phyloP scores from a whole-genome alignment of 331 rosid genomes.

The Stylosanthes scabra region DNA sequence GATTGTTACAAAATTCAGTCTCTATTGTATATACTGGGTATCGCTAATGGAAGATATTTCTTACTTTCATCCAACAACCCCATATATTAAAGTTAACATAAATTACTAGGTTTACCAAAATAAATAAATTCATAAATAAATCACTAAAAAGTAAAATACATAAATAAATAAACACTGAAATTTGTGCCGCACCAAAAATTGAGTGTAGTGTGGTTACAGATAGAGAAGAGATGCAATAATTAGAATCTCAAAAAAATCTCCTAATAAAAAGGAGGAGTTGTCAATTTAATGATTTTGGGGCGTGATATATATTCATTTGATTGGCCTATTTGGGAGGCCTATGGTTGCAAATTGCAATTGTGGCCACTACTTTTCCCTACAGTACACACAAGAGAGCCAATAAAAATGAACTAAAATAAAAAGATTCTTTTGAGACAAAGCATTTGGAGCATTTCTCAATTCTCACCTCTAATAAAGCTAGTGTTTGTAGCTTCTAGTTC shows the following conservation, averaged over 20 bases:
- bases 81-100: too few species aligned
- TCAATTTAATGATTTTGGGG: background rate
- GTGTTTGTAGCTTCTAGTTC: constrained; percentile 45
- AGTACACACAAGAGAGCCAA: constrained; percentile 34
- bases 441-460: constrained; percentile 27
- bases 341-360: constrained; percentile 28
- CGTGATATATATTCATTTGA: constrained; percentile 30
- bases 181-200: too few species aligned
- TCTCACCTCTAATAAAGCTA: constrained; percentile 36
- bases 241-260: background rate
- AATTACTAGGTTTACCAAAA: too few species aligned
- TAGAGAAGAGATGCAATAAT: too few species aligned
- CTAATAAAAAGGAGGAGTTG: constrained; percentile 3
- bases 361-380: constrained; percentile 41
- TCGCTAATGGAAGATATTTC: too few species aligned
- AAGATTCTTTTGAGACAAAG: constrained; percentile 44
- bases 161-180: too few species aligned
- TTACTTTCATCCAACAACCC: too few species aligned
- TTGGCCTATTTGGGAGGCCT: constrained; percentile 30
- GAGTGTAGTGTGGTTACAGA: too few species aligned
- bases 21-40: too few species aligned
- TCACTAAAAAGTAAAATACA: too few species aligned
- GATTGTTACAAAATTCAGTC: too few species aligned
- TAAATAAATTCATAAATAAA: too few species aligned
- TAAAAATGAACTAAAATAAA: constrained; percentile 39